phyloP scores from a whole-genome alignment of 164 flowering plant genomes.

The Sedum album region DNA sequence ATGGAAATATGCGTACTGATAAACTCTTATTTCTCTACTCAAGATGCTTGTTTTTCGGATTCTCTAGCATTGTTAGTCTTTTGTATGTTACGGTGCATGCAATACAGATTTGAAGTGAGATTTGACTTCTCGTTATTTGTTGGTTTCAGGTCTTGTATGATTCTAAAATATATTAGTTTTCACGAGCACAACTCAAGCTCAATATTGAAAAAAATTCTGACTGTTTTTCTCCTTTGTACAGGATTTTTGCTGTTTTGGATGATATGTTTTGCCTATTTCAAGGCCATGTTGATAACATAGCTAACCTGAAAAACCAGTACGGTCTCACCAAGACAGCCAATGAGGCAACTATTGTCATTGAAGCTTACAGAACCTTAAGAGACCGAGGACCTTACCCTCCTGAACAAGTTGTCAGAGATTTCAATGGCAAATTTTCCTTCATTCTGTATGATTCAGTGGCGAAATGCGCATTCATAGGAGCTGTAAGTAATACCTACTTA shows the following conservation, averaged over 20 bases:
- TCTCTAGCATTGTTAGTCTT: no score
- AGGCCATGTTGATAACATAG: constrained; percentile 86
- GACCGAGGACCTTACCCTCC: constrained; percentile 98
- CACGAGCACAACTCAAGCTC: neutral
- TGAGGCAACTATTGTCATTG: constrained; percentile 78
- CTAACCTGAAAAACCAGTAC: constrained; percentile 82
- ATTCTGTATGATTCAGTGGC: constrained; percentile 62
- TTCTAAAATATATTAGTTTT: no score
- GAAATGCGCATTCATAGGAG: constrained; percentile 50
- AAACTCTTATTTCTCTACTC: no score
- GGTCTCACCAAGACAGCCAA: constrained; percentile 79
- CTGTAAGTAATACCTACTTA: constrained; percentile 36
- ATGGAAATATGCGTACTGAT: neutral
- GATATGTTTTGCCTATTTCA: constrained; percentile 90
- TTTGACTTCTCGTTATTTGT: no score
- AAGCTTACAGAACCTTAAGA: constrained; percentile 88
- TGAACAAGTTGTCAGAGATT: constrained; percentile 81
- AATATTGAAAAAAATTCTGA: neutral
- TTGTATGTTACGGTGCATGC: no score
- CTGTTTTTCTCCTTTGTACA: constrained; percentile 16
- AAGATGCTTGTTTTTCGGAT: no score
- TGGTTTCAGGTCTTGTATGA: no score
- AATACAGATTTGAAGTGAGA: no score
- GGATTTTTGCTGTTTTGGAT: constrained; percentile 83
- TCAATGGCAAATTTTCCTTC: constrained; percentile 75